Evolutionary conservation across 2,329 filamentous ascomycete genomes (phyloP).

Genomic region (Periconia macrospinosa): DNA sequence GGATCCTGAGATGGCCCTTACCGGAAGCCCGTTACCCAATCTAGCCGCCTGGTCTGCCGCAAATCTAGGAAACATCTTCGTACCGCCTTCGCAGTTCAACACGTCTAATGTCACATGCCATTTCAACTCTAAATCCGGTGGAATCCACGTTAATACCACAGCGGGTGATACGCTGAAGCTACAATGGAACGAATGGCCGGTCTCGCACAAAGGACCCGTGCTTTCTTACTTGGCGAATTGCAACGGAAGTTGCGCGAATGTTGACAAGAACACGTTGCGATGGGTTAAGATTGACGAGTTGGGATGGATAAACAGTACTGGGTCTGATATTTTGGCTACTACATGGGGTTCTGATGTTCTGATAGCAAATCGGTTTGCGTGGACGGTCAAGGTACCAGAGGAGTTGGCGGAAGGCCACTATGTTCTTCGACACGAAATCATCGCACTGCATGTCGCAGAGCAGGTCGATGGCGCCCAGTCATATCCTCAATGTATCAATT

Average conservation of each 20-base stretch:
- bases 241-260: slow-evolving; percentile 21
- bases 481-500: slow-evolving; percentile 56
- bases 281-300: slow-evolving; percentile 39
- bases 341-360: slow-evolving; percentile 38
- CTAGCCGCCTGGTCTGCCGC: slow-evolving; percentile 27
- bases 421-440: slow-evolving; percentile 57
- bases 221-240: slow-evolving; percentile 36
- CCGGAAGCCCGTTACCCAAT: slow-evolving; percentile 3
- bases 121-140: slow-evolving; percentile 54
- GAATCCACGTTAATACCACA: slow-evolving; percentile 53
- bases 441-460: slow-evolving; percentile 50
- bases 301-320: slow-evolving; percentile 29
- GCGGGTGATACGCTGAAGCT: slow-evolving; percentile 59
- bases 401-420: slow-evolving; percentile 50
- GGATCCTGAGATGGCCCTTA: slow-evolving; percentile 19
- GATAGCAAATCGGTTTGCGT: slow-evolving; percentile 49
- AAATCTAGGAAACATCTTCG: slow-evolving; percentile 29
- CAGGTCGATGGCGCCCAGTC: slow-evolving; percentile 52
- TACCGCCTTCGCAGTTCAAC: slow-evolving; percentile 24
- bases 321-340: slow-evolving; percentile 18
- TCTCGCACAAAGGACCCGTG: slow-evolving; percentile 37
- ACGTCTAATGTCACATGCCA: slow-evolving; percentile 59
- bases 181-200: slow-evolving; percentile 53
- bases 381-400: slow-evolving; percentile 48
- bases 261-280: slow-evolving; percentile 18